Conservation (phyloP, 1,284 basidiomycete species). For the Cutaneotrichosporon sp. region DNA sequence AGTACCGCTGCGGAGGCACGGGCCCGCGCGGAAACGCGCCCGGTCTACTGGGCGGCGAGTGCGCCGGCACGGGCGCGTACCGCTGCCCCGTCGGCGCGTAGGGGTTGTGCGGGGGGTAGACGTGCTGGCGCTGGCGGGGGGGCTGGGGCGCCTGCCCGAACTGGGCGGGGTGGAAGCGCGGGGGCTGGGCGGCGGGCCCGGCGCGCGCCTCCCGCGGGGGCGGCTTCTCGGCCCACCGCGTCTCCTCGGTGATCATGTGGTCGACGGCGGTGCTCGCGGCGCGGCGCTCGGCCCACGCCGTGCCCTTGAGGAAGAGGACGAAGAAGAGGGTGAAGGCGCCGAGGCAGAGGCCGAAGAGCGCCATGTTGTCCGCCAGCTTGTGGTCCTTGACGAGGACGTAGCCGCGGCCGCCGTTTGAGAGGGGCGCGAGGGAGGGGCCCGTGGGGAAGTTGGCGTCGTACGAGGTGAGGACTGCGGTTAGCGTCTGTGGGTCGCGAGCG, state of each 20-base stretch:
- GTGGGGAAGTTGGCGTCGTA: conserved; percentile 37
- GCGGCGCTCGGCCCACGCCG: background rate
- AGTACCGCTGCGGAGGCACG: background rate
- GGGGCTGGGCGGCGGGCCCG: too few relatives aligned
- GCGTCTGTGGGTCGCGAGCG: too few relatives aligned
- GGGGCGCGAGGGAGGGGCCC: background rate
- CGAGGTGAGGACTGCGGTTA: conserved; percentile 31
- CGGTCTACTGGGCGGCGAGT: background rate
- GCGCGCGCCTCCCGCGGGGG: background rate
- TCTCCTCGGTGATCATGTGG: conserved; percentile 12
- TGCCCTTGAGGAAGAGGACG: background rate
- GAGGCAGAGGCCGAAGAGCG: conserved; percentile 27
- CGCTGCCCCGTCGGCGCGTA: too few relatives aligned
- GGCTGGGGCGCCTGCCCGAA: background rate
- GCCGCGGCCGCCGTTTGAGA: conserved; percentile 15
- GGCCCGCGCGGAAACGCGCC: background rate
- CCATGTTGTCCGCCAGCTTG: conserved; percentile 32
- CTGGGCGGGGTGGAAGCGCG: too few relatives aligned
- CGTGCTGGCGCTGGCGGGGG: too few relatives aligned
- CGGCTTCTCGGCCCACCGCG: conserved; percentile 6
- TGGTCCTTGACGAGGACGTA: conserved; percentile 33
- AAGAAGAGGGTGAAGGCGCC: conserved; percentile 21
- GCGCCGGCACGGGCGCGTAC: background rate
- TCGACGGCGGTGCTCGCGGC: background rate
- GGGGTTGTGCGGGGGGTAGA: too few relatives aligned